Conservation (phyloP, 108 stramenopile genomes). For the Pseudonitzschia multiseries region DNA sequence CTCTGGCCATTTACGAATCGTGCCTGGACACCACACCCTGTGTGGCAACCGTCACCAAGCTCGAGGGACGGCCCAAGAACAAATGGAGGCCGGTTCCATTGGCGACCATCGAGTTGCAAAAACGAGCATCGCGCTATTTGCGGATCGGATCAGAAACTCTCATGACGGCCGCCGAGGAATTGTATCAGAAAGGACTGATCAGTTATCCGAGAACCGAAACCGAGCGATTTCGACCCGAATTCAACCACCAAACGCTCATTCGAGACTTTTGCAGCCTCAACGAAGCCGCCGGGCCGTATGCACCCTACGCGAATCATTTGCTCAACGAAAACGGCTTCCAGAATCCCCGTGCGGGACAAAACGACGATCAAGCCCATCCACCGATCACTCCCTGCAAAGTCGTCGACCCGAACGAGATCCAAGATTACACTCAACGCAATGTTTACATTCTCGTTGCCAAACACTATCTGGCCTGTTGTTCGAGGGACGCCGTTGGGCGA, state of each 20-base stretch:
- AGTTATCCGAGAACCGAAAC: constrained; percentile 98
- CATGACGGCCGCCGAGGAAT: constrained; percentile 94
- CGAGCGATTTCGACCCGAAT: constrained; percentile 89
- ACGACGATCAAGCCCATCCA: constrained; percentile 98
- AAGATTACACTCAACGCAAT: constrained; percentile 63
- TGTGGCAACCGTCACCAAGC: constrained; percentile 69
- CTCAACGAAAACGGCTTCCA: constrained; percentile 70
- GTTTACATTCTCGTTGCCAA: constrained; percentile 92
- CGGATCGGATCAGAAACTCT: constrained; percentile 86
- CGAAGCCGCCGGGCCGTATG: constrained; percentile 20
- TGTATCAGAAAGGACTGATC: constrained; percentile 93
- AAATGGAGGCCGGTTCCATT: constrained; percentile 94
- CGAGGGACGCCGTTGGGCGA: constrained; percentile 89
- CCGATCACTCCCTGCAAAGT: constrained; percentile 98
- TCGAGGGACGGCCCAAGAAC: constrained; percentile 77
- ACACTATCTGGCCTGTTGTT: constrained; percentile 99
- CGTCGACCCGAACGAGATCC: constrained; percentile 80
- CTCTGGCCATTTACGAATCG: constrained; percentile 75
- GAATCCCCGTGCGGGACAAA: constrained; percentile 75
- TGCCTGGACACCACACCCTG: constrained; percentile 74
- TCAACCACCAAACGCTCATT: constrained; percentile 76
- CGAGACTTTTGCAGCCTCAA: constrained; percentile 60
- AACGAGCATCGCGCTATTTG: constrained; percentile 87
- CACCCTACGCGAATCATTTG: constrained; percentile 63
- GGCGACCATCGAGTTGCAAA: constrained; percentile 97